These are phyloP conservation scores for Lodderomyces jiufengensis DNA, from an alignment of 1,139 yeast species.

Conservation along the genomic window DNA sequence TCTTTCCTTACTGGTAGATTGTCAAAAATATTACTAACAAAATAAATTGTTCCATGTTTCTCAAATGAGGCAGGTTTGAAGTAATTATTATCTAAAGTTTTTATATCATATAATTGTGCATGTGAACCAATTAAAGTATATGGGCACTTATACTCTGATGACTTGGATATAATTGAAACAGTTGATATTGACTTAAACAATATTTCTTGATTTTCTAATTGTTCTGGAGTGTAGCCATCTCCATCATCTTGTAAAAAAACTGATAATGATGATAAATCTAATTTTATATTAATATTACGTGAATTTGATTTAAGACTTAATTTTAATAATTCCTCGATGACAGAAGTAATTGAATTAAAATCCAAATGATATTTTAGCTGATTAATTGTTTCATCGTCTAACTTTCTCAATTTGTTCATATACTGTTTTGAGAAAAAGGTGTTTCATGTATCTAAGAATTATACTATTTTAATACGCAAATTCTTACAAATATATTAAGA, in stretches of 20 bases:
- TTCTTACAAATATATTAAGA: too few species aligned
- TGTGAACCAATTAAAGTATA: constrained; percentile 3
- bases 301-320: constrained; percentile 79
- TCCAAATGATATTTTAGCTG: constrained; percentile 14
- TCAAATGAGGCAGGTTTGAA: constrained; percentile 3
- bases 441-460: not conserved
- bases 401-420: constrained; percentile 10
- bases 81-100: not conserved
- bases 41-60: constrained; percentile 49
- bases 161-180: constrained; percentile 35
- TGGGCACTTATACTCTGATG: constrained; percentile 3
- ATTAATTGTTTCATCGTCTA: constrained; percentile 11
- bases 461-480: not conserved
- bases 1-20: constrained; percentile 56
- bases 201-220: constrained; percentile 37
- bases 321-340: constrained; percentile 71
- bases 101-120: constrained; percentile 4
- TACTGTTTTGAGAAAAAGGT: too few species aligned
- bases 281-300: constrained; percentile 54
- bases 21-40: constrained; percentile 47
- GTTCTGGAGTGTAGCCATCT: constrained; percentile 57
- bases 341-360: constrained; percentile 25
- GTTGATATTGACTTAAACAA: constrained; percentile 21
- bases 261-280: constrained; percentile 58
- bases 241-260: constrained; percentile 77